phyloP scores from a whole-genome alignment of 495 filamentous ascomycete genomes.

The Hypomontagnella submonticulosa region DNA sequence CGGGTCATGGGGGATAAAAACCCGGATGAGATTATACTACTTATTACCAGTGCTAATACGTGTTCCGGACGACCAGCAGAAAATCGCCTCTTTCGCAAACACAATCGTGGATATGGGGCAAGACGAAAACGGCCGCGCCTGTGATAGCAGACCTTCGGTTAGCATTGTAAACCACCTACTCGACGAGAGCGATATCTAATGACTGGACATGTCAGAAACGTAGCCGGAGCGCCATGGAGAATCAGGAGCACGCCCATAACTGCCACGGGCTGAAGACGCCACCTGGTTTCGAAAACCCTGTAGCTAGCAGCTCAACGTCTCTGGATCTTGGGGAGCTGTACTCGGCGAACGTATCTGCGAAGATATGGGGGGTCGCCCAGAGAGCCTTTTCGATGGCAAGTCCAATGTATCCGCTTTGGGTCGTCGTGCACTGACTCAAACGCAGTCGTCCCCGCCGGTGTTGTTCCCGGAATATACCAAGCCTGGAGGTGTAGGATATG shows the following conservation, averaged over 20 bases:
- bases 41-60: too few relatives aligned
- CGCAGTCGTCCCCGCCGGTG: constrained; percentile 3
- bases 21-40: too few relatives aligned
- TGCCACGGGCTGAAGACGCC: neutral
- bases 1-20: too few relatives aligned
- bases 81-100: too few relatives aligned
- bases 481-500: constrained; percentile 41
- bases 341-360: constrained; percentile 13
- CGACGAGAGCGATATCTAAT: neutral
- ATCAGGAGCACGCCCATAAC: neutral
- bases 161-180: neutral
- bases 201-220: neutral
- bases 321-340: constrained; percentile 7
- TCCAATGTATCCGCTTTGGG: neutral
- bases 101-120: neutral
- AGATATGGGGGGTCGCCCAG: constrained; percentile 19
- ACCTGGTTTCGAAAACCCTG: neutral
- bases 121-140: neutral
- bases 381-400: constrained; percentile 18
- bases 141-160: neutral
- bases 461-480: constrained; percentile 49
- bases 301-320: too few relatives aligned
- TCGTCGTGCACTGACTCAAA: neutral
- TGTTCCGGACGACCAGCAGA: too few relatives aligned
- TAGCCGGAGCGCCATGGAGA: neutral